Conservation (phyloP, 2,329 filamentous ascomycete genomes). For the Nothophoma quercina region DNA sequence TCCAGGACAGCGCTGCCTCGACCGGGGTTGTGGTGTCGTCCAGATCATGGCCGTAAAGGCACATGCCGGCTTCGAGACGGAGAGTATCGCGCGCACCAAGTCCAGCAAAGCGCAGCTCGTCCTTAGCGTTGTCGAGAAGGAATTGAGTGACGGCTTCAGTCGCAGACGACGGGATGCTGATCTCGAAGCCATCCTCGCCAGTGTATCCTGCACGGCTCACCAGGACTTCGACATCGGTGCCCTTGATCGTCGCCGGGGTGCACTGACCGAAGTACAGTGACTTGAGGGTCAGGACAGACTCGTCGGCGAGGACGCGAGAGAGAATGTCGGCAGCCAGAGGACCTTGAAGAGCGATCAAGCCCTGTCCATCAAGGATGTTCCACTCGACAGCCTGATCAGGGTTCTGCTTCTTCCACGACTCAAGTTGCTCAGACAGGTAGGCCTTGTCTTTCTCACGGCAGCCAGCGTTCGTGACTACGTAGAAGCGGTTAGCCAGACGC, state of each 20-base stretch:
- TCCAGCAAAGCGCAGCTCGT: constrained; percentile 80
- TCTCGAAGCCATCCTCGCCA: constrained; percentile 97
- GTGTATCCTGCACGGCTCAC: constrained; percentile 94
- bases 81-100: constrained; percentile 91
- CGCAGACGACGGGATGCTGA: constrained; percentile 77
- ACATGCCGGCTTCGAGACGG: constrained; percentile 96
- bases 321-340: constrained; percentile 78
- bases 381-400: constrained; percentile 64
- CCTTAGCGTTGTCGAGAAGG: constrained; percentile 68
- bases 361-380: constrained; percentile 74
- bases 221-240: constrained; percentile 66
- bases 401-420: constrained; percentile 53
- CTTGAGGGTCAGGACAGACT: constrained; percentile 51
- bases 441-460: constrained; percentile 87
- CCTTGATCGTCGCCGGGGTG: constrained; percentile 69
- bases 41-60: constrained; percentile 98
- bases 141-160: constrained; percentile 72
- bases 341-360: constrained; percentile 88
- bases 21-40: constrained; percentile 78
- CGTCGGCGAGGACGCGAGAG: constrained; percentile 64
- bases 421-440: constrained; percentile 76
- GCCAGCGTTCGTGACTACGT: constrained; percentile 94
- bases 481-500: constrained; percentile 72
- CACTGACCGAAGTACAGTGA: constrained; percentile 84
- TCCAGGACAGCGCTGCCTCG: constrained; percentile 74